Base-by-base conservation (phyloP, 2,329 filamentous ascomycete species). In the Apiospora koreana region DNA sequence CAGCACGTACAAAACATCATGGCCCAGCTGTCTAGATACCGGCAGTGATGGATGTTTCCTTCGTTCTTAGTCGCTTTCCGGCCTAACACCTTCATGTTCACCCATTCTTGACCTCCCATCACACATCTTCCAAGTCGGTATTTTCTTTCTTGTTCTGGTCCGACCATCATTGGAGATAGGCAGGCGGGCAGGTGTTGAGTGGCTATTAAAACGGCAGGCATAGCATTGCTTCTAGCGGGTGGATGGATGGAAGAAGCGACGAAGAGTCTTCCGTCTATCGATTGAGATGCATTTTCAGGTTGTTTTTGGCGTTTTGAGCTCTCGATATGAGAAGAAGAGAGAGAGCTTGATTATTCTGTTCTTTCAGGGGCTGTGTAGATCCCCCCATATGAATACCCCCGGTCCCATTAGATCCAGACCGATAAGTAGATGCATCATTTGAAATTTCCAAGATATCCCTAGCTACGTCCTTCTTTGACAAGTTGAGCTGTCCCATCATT, bases 1-100 rank as follows among this genome's bases (percentile, higher is more conserved):
- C 83, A 90, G 16, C 85, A 89, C 68, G 86, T 94, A 75, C 88
- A 92, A 78, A 92, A 93, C 75, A 93, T 94, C 68, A 92, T 94
- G 88, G 90, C 91, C 18, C 90, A 93, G 75, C 82, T 94, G 71
- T 88, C 91, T 65, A 89, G 87, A 74, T 92, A 89, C 76, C 86
- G 90, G 73, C 87, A 90, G 77, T 89, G 76, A 77, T 70, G 12
- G 18, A 7, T 62, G 7, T 38, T 21, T 41, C 38, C 38, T 41
- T 43, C 14, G 6, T n/a, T 1, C 18, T 38, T n/a, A 9, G 21
- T 31, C 31, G 3, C 21, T 38, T 62, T 10, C 41, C 31, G 14
- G 31, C 54, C 21, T 2, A 8, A 62, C 6, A 50, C 1, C 14
- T 3, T 38, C 54, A n/a, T 31, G 3, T 58, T 16, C 21, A 6